Conservation (phyloP, 768 basidiomycete species). For the Saitozyma sp. region DNA sequence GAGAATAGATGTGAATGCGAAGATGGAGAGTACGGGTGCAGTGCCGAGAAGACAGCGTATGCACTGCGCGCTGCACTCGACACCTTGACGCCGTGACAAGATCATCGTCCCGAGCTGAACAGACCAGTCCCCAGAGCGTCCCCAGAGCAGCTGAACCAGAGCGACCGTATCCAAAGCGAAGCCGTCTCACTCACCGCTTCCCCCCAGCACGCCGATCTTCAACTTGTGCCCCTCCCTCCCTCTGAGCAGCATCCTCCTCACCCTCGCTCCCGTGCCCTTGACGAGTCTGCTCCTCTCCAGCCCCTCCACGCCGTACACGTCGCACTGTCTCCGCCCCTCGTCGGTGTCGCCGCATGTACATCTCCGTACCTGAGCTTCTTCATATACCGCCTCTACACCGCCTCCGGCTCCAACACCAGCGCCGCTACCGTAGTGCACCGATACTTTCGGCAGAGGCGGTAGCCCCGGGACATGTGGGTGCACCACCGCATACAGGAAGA, state of each 20-base stretch:
- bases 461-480: constrained; percentile 41
- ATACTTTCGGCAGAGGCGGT: constrained; percentile 34
- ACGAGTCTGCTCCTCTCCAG: constrained; percentile 28
- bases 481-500: constrained; percentile 32
- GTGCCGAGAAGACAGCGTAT: no score
- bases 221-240: constrained; percentile 34
- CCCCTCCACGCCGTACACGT: constrained; percentile 39
- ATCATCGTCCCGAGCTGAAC: no score
- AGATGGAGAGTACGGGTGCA: no score
- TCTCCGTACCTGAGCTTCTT: constrained; percentile 16
- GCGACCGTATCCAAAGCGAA: no score
- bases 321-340: constrained; percentile 40
- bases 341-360: constrained; percentile 31
- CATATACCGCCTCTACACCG: background rate
- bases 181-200: constrained; percentile 38
- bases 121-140: no score
- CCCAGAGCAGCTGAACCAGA: no score
- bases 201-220: constrained; percentile 47
- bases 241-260: constrained; percentile 36
- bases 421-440: constrained; percentile 6
- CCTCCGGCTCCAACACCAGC: background rate
- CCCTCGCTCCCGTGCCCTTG: constrained; percentile 39
- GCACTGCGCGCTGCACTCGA: no score
- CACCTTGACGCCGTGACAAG: no score
- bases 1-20: no score